Conservation (phyloP, 768 basidiomycete species). For the Strobilomyces dryophilus region DNA sequence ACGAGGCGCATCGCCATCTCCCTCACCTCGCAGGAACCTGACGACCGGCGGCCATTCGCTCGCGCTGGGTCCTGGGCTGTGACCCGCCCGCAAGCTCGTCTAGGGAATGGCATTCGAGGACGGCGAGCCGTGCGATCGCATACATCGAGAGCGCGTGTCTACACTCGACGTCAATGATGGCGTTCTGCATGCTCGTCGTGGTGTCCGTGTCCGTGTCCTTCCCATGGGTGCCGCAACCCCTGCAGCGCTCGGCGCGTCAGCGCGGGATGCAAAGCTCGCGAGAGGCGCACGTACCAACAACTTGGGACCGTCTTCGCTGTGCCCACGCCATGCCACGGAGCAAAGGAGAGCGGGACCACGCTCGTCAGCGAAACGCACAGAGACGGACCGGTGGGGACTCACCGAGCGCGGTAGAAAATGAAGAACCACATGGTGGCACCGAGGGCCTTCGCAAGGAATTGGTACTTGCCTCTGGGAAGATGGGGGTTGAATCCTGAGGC, state of each 20-base stretch:
- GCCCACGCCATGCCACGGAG: background rate
- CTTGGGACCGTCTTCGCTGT: slow-evolving; percentile 74
- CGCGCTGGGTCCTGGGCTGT: no score
- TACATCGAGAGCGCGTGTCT: slow-evolving; percentile 16
- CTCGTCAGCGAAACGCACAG: background rate
- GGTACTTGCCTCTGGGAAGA: slow-evolving; percentile 71
- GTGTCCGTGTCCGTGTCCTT: slow-evolving; percentile 51
- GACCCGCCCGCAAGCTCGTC: no score
- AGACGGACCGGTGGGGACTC: slow-evolving; percentile 28
- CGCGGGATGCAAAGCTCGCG: background rate
- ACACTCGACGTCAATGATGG: slow-evolving; percentile 34
- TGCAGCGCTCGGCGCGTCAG: slow-evolving; percentile 17
- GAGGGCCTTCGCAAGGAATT: slow-evolving; percentile 76
- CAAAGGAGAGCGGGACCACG: background rate
- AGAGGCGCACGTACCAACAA: slow-evolving; percentile 45
- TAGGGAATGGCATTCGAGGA: background rate
- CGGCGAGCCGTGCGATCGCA: background rate
- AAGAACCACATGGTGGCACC: slow-evolving; percentile 99
- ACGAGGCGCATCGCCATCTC: no score
- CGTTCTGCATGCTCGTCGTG: slow-evolving; percentile 34
- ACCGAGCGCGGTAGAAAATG: slow-evolving; percentile 95
- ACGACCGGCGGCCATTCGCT: no score
- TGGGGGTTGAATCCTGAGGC: slow-evolving; percentile 87
- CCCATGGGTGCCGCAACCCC: slow-evolving; percentile 65
- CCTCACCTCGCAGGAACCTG: no score